Percentiles rank a stretch among this genome's conserved stretches.
Conservation (phyloP, 257 asterid genomes). For the Ballota nigra region DNA sequence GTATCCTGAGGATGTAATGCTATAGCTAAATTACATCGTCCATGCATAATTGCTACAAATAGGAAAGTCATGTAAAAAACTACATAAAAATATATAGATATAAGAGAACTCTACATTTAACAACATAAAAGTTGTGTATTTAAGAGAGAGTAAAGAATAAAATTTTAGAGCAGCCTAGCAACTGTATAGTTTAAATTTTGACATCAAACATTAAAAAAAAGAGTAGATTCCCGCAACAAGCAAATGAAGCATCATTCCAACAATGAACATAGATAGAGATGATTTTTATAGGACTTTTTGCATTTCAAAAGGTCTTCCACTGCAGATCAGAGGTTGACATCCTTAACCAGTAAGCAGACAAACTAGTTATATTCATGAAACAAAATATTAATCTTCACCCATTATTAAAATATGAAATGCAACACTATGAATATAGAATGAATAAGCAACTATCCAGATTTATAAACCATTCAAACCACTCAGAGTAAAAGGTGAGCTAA, state of each 20-base stretch:
- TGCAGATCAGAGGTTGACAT: conserved; percentile 12
- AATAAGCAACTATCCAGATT: conserved; percentile 2
- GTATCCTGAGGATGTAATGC: not conserved
- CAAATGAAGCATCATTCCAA: conserved; percentile 20
- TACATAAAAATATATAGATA: conserved; percentile 1
- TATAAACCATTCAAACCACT: not conserved
- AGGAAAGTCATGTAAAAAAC: not conserved
- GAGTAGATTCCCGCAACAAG: conserved; percentile 21
- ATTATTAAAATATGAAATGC: not conserved
- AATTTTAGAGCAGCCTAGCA: conserved; percentile 12
- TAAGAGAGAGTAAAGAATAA: not conserved
- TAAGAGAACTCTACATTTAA: conserved; percentile 11
- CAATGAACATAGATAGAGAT: conserved; percentile 24
- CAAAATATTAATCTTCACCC: conserved; percentile 16
- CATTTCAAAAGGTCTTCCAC: conserved; percentile 16
- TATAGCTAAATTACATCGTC: not conserved
- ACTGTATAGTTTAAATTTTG: not conserved
- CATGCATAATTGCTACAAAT: not conserved
- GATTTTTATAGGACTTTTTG: conserved; percentile 14
- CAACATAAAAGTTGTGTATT: conserved; percentile 17
- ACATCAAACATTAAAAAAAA: conserved; percentile 14
- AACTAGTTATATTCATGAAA: conserved; percentile 8
- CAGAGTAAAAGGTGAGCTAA: conserved; percentile 14
- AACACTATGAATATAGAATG: not conserved
- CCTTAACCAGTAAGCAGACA: conserved; percentile 22